Evolutionary conservation across 306 rosid genomes (phyloP), one percentile per base, ranked within the genome.

Genomic region (Astragalus membranaceus): DNA sequence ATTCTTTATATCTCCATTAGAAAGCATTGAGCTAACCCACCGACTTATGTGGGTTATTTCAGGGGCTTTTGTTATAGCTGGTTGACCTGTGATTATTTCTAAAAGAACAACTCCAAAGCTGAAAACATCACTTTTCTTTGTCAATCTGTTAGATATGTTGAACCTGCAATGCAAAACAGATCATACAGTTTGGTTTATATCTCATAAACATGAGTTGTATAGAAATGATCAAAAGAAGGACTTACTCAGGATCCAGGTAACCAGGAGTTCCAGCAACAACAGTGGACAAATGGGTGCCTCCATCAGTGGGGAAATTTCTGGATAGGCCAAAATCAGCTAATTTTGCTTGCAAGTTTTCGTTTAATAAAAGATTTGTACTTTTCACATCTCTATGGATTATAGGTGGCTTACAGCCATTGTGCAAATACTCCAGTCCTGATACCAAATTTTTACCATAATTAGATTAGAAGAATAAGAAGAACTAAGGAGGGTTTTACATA

Each of bases 381-480:
- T 87, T 87, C 39, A 85, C 86, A 67, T 85, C 88, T 71, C 85
- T 83, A 13, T 87, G 92, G n/a, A 70, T 36, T 52, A 78, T 75
- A 3, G 67, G 81, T 17, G 83, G 86, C 57, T 42, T 82, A 29
- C 88, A 82, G 69, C 88, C 89, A 10, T 73, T 23, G 10, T 87
- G 89, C 44, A 87, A 57, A 73, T 87, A 85, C 51, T 87, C 92
- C 52, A 87, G 7, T 47, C 92, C 89, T 87, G 75, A 43, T 39
- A 29, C 58, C 12, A 66, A 67, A 12, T 33, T 47, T 6, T 26
- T 47, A 5, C 12, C 46, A 61, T 74, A 16, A 68, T 44, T 53
- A 52, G 52, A 74, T 50, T 7, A 2, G 11, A 54, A 60, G 57
- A 54, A 53, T 61, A 55, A 61, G 13, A 44, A 58, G 30, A 49